phyloP scores from a whole-genome alignment of 1,139 yeast genomes.

The Wickerhamomyces sp. region DNA sequence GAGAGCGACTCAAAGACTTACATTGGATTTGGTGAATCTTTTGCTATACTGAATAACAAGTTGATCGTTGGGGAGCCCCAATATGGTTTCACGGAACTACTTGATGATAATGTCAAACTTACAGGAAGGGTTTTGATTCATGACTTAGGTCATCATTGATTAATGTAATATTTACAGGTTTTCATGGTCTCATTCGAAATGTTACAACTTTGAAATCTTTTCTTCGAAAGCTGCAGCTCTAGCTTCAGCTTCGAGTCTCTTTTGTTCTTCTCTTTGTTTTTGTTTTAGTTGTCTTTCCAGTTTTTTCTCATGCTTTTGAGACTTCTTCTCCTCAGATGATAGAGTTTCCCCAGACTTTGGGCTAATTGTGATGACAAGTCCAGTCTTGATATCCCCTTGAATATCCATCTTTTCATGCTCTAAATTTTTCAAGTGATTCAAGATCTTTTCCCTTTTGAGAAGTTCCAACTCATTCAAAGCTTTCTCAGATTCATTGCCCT shows the following conservation, averaged over 20 bases:
- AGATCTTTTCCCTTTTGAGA: constrained; percentile 23
- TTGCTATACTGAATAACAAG: constrained; percentile 26
- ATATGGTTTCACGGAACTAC: constrained; percentile 30
- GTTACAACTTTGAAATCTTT: constrained; percentile 5
- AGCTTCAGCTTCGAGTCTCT: constrained; percentile 13
- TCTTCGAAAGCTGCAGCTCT: constrained; percentile 13
- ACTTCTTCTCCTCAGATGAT: constrained; percentile 26
- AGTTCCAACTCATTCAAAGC: constrained; percentile 16
- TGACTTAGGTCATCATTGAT: constrained; percentile 1
- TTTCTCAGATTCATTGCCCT: neutral
- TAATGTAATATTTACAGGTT: neutral
- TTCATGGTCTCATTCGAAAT: no score
- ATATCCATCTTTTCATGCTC: constrained; percentile 29
- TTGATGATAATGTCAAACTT: constrained; percentile 15
- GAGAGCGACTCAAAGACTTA: constrained; percentile 28
- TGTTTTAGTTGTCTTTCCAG: constrained; percentile 19
- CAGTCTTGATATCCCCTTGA: constrained; percentile 27
- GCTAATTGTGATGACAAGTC: constrained; percentile 25
- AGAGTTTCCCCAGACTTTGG: constrained; percentile 23
- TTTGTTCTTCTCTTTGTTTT: constrained; percentile 19
- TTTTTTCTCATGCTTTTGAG: constrained; percentile 16
- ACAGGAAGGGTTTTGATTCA: constrained; percentile 25
- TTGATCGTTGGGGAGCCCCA: constrained; percentile 45
- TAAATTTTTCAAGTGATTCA: constrained; percentile 30
- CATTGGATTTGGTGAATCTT: constrained; percentile 37